A percentile compares a stretch with the other conserved stretches of the same genome.
Conservation (phyloP, 2,329 filamentous ascomycete genomes). For the Rhynchosporium agropyri region DNA sequence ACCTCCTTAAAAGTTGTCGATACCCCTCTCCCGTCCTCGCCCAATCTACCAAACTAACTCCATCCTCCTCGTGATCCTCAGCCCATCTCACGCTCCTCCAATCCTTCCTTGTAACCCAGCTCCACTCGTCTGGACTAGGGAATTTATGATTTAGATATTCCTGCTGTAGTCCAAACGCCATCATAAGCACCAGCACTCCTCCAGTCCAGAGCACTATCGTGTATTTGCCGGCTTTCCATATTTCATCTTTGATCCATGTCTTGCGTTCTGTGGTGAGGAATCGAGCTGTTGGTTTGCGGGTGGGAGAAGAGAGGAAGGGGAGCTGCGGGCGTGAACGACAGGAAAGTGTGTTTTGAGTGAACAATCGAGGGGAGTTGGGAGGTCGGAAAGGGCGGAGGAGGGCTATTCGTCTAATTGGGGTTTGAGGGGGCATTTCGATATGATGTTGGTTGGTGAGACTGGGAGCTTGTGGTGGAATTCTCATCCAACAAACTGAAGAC, state of each 20-base stretch:
- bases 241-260: constrained; percentile 69
- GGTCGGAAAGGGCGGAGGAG: constrained; percentile 45
- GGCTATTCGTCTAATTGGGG: constrained; percentile 46
- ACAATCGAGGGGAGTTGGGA: constrained; percentile 49
- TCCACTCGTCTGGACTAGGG: constrained; percentile 85
- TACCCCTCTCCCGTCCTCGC: constrained; percentile 63
- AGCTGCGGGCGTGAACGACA: constrained; percentile 61
- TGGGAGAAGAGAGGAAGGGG: constrained; percentile 59
- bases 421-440: constrained; percentile 40
- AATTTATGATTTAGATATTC: constrained; percentile 75
- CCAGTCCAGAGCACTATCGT: constrained; percentile 67
- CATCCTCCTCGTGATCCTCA: constrained; percentile 31
- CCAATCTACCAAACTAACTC: constrained; percentile 57
- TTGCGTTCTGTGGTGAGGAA: constrained; percentile 80
- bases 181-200: constrained; percentile 59
- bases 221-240: constrained; percentile 70
- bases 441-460: not conserved
- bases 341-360: constrained; percentile 58
- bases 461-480: not conserved
- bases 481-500: not conserved
- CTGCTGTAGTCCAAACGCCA: constrained; percentile 68
- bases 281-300: constrained; percentile 53
- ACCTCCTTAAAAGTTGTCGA: constrained; percentile 59
- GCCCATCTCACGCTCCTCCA: constrained; percentile 56
- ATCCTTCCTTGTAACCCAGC: constrained; percentile 67